Conservation (phyloP, 129 eudicot genomes). For the Pulicaria dysenterica region DNA sequence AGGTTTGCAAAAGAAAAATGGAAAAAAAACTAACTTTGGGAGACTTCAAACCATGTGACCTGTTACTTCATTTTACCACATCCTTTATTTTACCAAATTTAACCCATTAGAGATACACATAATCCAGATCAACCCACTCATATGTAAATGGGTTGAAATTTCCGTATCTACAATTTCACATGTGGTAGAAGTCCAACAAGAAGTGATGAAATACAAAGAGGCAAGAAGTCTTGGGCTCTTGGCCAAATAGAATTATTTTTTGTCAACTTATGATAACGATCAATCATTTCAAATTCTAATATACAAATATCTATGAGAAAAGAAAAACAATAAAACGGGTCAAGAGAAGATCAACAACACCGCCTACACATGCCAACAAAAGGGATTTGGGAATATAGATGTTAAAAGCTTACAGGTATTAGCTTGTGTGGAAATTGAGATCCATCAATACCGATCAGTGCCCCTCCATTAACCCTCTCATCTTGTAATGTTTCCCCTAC, state of each 20-base stretch:
- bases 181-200: neutral
- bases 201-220: neutral
- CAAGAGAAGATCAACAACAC: constrained; percentile 9
- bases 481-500: constrained; percentile 97
- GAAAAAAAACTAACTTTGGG: too few relatives aligned
- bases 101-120: too few relatives aligned
- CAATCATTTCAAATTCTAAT: neutral
- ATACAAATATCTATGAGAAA: neutral
- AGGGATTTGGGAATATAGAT: neutral
- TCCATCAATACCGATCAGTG: constrained; percentile 76
- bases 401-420: constrained; percentile 71
- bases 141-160: too few relatives aligned
- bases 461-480: constrained; percentile 95
- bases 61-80: neutral
- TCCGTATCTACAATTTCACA: too few relatives aligned
- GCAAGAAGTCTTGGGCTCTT: neutral
- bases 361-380: neutral
- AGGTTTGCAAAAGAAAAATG: neutral
- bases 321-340: neutral
- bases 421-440: constrained; percentile 88
- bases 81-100: too few relatives aligned
- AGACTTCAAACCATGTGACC: neutral
- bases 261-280: constrained; percentile 3
- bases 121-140: too few relatives aligned
- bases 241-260: neutral